A percentile compares a stretch with the other conserved stretches of the same genome.
Conservation (phyloP, 176 grass and related monocot species). For the Zea luxurians region DNA sequence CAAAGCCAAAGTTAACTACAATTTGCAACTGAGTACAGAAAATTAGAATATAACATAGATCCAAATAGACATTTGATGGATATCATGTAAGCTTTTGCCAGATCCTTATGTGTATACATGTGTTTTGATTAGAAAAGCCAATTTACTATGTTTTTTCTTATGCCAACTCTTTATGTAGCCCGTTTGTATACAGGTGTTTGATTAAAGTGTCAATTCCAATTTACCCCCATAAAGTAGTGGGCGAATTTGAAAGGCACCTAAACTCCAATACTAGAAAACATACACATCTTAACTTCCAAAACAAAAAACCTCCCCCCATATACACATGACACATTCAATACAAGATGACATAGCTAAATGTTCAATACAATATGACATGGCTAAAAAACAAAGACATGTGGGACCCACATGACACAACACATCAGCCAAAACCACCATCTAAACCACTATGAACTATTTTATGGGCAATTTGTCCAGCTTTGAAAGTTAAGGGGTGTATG, state of each 20-base stretch:
- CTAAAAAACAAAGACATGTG: not conserved
- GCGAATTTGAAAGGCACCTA: not conserved
- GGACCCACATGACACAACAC: too few relatives aligned
- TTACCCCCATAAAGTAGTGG: not conserved
- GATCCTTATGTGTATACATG: not conserved
- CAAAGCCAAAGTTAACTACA: not conserved
- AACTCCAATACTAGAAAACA: not conserved
- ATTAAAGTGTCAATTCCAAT: not conserved
- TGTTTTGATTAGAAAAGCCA: not conserved
- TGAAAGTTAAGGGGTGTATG: not conserved
- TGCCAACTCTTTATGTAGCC: not conserved
- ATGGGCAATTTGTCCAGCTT: not conserved
- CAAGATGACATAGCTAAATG: too few relatives aligned
- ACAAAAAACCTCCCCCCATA: not conserved
- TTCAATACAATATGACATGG: not conserved
- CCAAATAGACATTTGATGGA: not conserved
- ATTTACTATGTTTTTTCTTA: not conserved
- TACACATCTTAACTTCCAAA: not conserved
- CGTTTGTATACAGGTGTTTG: not conserved
- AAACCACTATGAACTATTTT: not conserved
- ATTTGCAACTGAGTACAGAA: conserved; percentile 1
- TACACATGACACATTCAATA: not conserved
- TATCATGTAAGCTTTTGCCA: conserved; percentile 10
- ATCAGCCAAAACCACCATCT: not conserved
- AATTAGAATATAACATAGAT: conserved; percentile 1